Evolutionary conservation across 257 asterid species (phyloP).

Genomic region (Mentha longifolia): DNA sequence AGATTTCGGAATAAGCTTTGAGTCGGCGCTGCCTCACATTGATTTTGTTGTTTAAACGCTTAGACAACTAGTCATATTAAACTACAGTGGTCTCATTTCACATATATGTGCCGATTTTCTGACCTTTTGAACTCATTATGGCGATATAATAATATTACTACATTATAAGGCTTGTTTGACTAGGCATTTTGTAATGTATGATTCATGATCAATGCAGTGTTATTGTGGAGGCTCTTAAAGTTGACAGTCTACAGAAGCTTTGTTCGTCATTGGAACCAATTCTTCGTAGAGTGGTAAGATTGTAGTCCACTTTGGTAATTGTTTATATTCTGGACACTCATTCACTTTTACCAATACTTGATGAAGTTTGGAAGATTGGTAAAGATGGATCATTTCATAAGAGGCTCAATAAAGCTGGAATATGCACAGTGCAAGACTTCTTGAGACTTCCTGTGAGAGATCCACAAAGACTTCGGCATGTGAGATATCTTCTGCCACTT

Average conservation of each 20-base stretch:
- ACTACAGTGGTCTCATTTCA: slow-evolving; percentile 10
- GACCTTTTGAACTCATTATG: not conserved
- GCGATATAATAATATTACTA: slow-evolving; percentile 5
- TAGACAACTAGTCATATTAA: not conserved
- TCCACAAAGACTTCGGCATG: slow-evolving; percentile 78
- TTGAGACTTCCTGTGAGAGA: slow-evolving; percentile 73
- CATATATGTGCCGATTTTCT: slow-evolving; percentile 3
- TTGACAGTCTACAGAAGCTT: slow-evolving; percentile 92
- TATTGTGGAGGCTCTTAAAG: slow-evolving; percentile 92
- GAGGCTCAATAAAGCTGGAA: slow-evolving; percentile 82
- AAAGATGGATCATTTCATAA: slow-evolving; percentile 97
- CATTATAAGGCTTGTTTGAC: slow-evolving; percentile 5
- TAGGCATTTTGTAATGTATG: slow-evolving; percentile 22
- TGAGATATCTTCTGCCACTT: slow-evolving; percentile 44
- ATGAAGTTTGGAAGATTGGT: slow-evolving; percentile 97
- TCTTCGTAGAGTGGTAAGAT: slow-evolving; percentile 96
- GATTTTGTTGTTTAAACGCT: slow-evolving; percentile 3
- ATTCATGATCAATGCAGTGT: slow-evolving; percentile 71
- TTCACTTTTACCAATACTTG: slow-evolving; percentile 31
- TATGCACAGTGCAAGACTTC: slow-evolving; percentile 83
- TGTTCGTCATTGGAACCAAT: slow-evolving; percentile 96
- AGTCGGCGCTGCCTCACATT: too few species aligned
- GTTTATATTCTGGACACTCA: slow-evolving; percentile 13
- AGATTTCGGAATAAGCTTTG: too few species aligned
- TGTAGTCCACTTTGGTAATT: slow-evolving; percentile 19